These are phyloP conservation scores for Prunus mongolica DNA, from an alignment of 306 rosid genomes.

Conservation along the genomic window DNA sequence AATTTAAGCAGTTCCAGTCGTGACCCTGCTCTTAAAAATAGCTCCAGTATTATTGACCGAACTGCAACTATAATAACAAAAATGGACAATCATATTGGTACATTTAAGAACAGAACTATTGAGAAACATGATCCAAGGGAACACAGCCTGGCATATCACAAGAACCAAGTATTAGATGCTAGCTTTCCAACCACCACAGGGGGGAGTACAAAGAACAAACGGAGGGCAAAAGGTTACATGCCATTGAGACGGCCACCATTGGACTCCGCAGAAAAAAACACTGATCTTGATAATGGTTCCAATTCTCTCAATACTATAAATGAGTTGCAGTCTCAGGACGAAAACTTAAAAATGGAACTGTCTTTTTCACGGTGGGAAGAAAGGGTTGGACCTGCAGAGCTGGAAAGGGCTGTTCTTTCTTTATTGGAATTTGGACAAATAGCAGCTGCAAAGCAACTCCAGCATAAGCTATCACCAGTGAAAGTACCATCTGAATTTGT, in stretches of 20 bases:
- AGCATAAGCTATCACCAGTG: conserved; percentile 81
- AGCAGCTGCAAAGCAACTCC: conserved; percentile 89
- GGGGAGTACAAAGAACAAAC: conserved; percentile 72
- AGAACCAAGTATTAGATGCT: conserved; percentile 56
- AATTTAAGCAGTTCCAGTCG: conserved; percentile 48
- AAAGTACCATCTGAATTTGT: conserved; percentile 69
- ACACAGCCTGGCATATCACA: conserved; percentile 48
- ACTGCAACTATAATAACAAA: conserved; percentile 83
- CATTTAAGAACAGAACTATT: conserved; percentile 49
- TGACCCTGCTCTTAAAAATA: conserved; percentile 51
- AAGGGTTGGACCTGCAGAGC: conserved; percentile 86
- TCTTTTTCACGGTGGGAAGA: conserved; percentile 93
- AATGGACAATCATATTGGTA: conserved; percentile 82
- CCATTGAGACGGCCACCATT: conserved; percentile 50
- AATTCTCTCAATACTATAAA: conserved; percentile 43
- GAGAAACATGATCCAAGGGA: conserved; percentile 73
- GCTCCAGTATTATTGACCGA: conserved; percentile 78
- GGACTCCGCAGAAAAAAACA: conserved; percentile 55
- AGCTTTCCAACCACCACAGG: conserved; percentile 48
- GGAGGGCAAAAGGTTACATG: conserved; percentile 77
- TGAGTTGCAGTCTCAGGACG: conserved; percentile 67
- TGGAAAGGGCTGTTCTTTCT: conserved; percentile 92
- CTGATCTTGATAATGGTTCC: conserved; percentile 63
- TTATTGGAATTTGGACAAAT: conserved; percentile 94
- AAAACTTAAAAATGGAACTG: conserved; percentile 62